These are phyloP conservation scores for Trichosporon ovoides DNA, from an alignment of 1,284 basidiomycete genomes.

Conservation along the genomic window DNA sequence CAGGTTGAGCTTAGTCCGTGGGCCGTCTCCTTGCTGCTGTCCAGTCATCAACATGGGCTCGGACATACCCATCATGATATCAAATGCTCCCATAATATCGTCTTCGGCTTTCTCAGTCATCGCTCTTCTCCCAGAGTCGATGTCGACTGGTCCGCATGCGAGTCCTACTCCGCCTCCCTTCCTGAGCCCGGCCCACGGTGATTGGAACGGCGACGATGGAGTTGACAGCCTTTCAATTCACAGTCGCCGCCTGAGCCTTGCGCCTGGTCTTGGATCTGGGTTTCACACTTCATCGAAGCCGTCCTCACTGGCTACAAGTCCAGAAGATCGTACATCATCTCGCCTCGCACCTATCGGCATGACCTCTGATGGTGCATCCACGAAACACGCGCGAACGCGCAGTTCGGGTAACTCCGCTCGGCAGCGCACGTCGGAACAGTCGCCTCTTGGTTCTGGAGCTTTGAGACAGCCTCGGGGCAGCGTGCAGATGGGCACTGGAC, in stretches of 20 bases:
- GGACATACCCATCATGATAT: neutral
- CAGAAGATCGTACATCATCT: slow-evolving; percentile 1
- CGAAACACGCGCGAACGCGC: neutral
- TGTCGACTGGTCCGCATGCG: slow-evolving; percentile 8
- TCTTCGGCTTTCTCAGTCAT: slow-evolving; percentile 26
- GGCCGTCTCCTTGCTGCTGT: neutral
- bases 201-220: slow-evolving; percentile 3
- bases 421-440: neutral
- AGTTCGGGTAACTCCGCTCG: neutral
- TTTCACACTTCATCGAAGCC: slow-evolving; percentile 11
- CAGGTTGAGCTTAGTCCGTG: neutral
- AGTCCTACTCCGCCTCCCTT: neutral
- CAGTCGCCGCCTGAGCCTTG: slow-evolving; percentile 36
- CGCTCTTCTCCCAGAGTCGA: slow-evolving; percentile 32
- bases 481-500: neutral
- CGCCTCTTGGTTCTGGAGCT: neutral
- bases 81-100: neutral
- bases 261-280: slow-evolving; percentile 33
- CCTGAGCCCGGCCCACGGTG: slow-evolving; percentile 2
- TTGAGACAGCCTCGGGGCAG: neutral
- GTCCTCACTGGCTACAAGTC: neutral
- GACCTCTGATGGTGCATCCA: neutral
- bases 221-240: slow-evolving; percentile 15
- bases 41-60: neutral
- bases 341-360: neutral